Evolutionary conservation across 2,329 filamentous ascomycete species (phyloP).

Genomic region (Dothiorella sarmentorum): DNA sequence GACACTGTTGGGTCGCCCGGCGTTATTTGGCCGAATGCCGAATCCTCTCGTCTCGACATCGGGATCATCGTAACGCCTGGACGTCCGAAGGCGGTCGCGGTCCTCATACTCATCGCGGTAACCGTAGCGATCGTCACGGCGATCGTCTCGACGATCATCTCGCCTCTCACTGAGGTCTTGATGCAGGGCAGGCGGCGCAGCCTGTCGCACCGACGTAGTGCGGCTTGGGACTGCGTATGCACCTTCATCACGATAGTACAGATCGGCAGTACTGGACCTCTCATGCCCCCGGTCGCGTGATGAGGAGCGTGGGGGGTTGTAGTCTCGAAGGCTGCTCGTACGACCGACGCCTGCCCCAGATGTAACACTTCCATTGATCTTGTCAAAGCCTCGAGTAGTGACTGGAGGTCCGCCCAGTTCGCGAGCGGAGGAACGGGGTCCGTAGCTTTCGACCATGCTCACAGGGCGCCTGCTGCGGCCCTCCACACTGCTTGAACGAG

Average conservation of each 20-base stretch:
- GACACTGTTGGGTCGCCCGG: constrained; percentile 10
- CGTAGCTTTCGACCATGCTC: constrained; percentile 42
- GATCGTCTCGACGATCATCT: constrained; percentile 11
- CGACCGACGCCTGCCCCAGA: constrained; percentile 21
- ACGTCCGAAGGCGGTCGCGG: constrained; percentile 39
- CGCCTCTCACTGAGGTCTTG: constrained; percentile 35
- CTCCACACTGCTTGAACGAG: constrained; percentile 46
- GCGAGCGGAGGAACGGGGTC: constrained; percentile 33
- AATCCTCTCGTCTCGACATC: constrained; percentile 48
- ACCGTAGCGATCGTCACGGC: constrained; percentile 22
- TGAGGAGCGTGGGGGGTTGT: constrained; percentile 25
- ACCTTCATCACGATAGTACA: constrained; percentile 37
- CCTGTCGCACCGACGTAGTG: constrained; percentile 40
- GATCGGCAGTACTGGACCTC: constrained; percentile 18
- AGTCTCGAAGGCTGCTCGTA: constrained; percentile 21
- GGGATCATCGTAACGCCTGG: constrained; percentile 41
- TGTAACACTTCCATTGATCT: constrained; percentile 51
- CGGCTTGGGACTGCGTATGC: constrained; percentile 36
- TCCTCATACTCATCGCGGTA: constrained; percentile 45
- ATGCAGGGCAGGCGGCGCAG: constrained; percentile 43
- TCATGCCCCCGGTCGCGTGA: constrained; percentile 35
- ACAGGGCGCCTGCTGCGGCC: constrained; percentile 42
- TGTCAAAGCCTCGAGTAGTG: constrained; percentile 68
- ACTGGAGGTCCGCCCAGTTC: constrained; percentile 56
- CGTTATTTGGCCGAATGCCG: constrained; percentile 37